phyloP scores from a whole-genome alignment of 495 filamentous ascomycete species.

The Aspergillus baeticus region DNA sequence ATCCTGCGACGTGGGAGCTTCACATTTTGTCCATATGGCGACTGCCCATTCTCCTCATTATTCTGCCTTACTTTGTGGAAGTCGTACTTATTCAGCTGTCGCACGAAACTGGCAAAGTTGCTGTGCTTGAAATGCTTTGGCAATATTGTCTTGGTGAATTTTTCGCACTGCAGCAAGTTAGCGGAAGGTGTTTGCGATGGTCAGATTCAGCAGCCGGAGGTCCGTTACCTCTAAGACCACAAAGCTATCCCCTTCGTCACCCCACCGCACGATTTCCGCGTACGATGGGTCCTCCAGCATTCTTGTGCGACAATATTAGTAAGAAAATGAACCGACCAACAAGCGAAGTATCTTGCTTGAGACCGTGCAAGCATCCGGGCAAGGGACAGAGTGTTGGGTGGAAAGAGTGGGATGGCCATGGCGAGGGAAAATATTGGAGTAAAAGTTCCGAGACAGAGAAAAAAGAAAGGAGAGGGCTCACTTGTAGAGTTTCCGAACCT shows the following conservation, averaged over 20 bases:
- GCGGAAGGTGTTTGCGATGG: conserved; percentile 7
- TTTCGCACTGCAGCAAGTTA: conserved; percentile 70
- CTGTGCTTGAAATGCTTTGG: conserved; percentile 99
- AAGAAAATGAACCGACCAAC: background rate
- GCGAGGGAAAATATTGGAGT: conserved; percentile 11
- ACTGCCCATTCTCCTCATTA: conserved; percentile 88
- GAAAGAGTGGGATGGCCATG: conserved; percentile 10
- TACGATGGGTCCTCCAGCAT: conserved; percentile 98
- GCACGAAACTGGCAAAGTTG: conserved; percentile 98
- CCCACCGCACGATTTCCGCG: conserved; percentile 91
- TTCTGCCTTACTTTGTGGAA: conserved; percentile 99
- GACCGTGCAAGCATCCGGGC: conserved; percentile 6
- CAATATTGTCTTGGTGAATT: conserved; percentile 95
- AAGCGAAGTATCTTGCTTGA: background rate
- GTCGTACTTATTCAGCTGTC: conserved; percentile 98
- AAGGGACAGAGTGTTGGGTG: conserved; percentile 12
- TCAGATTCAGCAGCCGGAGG: background rate
- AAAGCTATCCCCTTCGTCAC: conserved; percentile 90
- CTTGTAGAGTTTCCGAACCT: conserved; percentile 99
- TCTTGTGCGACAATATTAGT: conserved; percentile 45
- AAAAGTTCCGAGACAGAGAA: conserved; percentile 16
- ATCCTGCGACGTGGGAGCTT: conserved; percentile 22
- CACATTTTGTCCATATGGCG: conserved; percentile 89
- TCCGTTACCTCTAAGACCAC: conserved; percentile 87
- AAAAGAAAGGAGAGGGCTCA: conserved; percentile 43